Evolutionary conservation across 2,329 filamentous ascomycete species (phyloP).

Genomic region (Fusarium pseudocircinatum): DNA sequence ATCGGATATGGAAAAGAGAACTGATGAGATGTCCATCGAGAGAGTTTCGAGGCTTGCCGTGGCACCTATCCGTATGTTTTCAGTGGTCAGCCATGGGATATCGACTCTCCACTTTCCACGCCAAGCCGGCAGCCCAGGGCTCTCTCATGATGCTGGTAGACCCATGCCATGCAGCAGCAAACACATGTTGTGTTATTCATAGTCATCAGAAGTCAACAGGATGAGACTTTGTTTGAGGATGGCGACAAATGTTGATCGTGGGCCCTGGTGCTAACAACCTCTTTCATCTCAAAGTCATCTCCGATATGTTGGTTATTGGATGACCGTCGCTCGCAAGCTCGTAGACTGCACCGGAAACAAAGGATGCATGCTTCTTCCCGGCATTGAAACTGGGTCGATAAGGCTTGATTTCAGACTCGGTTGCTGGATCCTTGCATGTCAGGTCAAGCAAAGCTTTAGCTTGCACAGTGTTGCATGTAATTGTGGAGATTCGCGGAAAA

Average conservation of each 20-base stretch:
- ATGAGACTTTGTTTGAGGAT: conserved; percentile 35
- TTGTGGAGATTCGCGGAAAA: conserved; percentile 27
- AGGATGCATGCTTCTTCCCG: conserved; percentile 38
- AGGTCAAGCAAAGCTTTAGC: conserved; percentile 11
- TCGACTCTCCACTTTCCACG: conserved; percentile 22
- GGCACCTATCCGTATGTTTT: conserved; percentile 32
- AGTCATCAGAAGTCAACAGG: conserved; percentile 5
- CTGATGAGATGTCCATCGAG: conserved; percentile 1
- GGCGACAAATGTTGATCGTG: conserved; percentile 10
- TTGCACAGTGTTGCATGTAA: conserved; percentile 21
- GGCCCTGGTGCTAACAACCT: neutral
- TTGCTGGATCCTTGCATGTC: conserved; percentile 20
- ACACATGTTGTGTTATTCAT: neutral
- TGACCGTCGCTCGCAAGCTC: neutral
- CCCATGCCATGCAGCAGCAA: conserved; percentile 12
- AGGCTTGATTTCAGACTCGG: conserved; percentile 23
- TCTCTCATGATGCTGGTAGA: conserved; percentile 24
- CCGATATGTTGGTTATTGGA: neutral
- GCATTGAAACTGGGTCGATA: conserved; percentile 35
- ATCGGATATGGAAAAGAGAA: neutral
- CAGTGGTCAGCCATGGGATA: conserved; percentile 29
- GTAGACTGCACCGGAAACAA: conserved; percentile 34
- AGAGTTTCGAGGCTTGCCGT: conserved; percentile 13
- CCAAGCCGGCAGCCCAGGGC: conserved; percentile 10
- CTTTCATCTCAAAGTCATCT: neutral